Base-by-base conservation (phyloP, 805 yeast species). In the Metschnikowia similis region DNA sequence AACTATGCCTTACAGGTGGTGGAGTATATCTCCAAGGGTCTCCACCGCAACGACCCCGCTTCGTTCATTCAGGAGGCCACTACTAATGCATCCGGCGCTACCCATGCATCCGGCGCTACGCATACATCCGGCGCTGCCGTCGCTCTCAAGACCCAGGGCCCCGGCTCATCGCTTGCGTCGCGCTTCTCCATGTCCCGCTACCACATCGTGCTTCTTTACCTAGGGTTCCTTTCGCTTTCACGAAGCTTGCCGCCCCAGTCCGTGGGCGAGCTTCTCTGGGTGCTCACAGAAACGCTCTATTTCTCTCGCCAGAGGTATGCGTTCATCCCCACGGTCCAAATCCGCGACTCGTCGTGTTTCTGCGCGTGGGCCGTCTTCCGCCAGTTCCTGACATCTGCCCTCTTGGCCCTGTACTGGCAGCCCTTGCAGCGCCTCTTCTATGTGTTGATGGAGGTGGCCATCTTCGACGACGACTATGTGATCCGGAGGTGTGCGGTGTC, bases 311-410 rank as follows among this genome's bases (percentile, higher is more conserved):
- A 72, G 29, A 66, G 76, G 41, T 59, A 81, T 6, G 77, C 82
- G 0, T 69, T 71, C 21, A 69, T 82, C 0, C 63, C 79, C 6
- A 96, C 96, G 0, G 66, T 79, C 2, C 89, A 84, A 56, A 76
- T 92, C 1, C 75, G 96, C 50, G 98, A 91, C 64, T 83, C 97
- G 0, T 82, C 92, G 0, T 87, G 95, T 64, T 91, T 86, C 60
- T 80, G 87, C 0, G 67, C 82, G n/a, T 91, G 98, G 98, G 79
- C 96, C 0, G 48, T 86, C 14, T 74, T 80, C 34, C 75, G 85
- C 55, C 67, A 67, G 61, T 58, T 67, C 49, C 38, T 48, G 39
- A 50, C 54, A 0, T 35, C 45, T 0, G 59, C 59, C 8, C 52
- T 71, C 4, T 41, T 53, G 1, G 56, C 0, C 32, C 57, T 0